Base-by-base conservation (phyloP, 495 filamentous ascomycete species). In the Podospora bellae-mahoneyi region DNA sequence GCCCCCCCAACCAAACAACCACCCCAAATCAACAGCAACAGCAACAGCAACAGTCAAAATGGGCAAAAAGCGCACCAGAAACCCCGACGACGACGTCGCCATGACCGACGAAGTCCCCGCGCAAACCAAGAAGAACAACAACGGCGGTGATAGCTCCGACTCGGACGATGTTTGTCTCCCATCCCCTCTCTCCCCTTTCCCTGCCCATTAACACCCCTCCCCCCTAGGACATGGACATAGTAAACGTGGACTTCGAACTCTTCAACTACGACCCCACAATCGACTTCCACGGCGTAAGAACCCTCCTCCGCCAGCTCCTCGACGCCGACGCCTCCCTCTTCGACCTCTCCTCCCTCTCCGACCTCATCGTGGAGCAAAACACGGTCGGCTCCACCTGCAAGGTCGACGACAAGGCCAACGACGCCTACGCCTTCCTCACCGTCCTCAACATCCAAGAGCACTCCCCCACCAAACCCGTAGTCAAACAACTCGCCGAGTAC, bases 181-280 rank as follows among this genome's bases (percentile, higher is more conserved):
- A 5, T 32, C 7, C 27, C 66, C 34, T 2, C 4, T n/a, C 23
- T 53, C 57, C 32, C 15, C 44, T 13, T 53, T 27, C 9, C n/a
- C 0, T 1, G 7, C 15, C 1, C 26, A 23, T 53, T 3, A 18
- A 23, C 28, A 54, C 13, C 64, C 4, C 15, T 19, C 27, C 65
- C 23, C 62, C 60, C 54, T 20, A 63, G 92, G 91, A 96, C 62
- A 87, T 90, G 71, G 89, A 96, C 78, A 91, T 95, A 77, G 87
- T 99, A 68, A 91, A 97, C 77, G 93, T 97, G 27, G 94, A 97
- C 60, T 99, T 99, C 78, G 96, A 98, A 80, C 97, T 91, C 88
- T 98, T 98, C 82, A 95, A 97, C 82, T 94, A 94, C 68, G 90
- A 97, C 72, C 84, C 91, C 5, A 85, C 90, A 19, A 85, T 94